Evolutionary conservation across 768 basidiomycete species (phyloP), one percentile per base, ranked within the genome.

Genomic region (Trametes gibbosa): DNA sequence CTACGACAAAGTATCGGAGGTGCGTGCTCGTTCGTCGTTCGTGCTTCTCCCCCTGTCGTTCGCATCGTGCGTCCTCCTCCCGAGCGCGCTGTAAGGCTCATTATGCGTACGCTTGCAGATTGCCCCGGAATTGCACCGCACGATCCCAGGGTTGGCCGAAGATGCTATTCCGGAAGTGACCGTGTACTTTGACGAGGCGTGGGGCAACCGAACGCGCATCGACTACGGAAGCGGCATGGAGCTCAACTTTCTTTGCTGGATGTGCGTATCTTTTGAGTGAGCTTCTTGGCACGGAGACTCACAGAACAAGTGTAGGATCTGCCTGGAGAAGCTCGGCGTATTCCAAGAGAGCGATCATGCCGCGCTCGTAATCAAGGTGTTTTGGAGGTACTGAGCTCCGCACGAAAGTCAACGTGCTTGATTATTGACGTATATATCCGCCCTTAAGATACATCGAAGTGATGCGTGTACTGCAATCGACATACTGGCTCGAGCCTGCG

Each of bases 201-300:
- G 95, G 95, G 97, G 97, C 0, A 97, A 90, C 71, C 77, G 89
- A 27, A 84, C 88, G 48, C 79, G 97, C 9, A 94, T 99, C 53
- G 97, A 99, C 73, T 99, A 99, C 73, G 97, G 97, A n/a, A 97
- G 95, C 66, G 97, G 97, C 14, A 98, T 98, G 96, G 97, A 99
- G 69, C 80, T 98, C 43, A 96, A 98, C 73, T 99, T 98, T 68
- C 59, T 98, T 2, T 98, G 95, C 67, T 98, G 95, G 95, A 69
- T 98, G 95, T 97, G 70, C 64, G 92, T 77, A 12, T 25, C 2
- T 1, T 7, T 24, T 43, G 32, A 10, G 29, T 4, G 29, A 32
- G 29, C 4, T 5, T 4, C 29, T 10, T 32, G 4, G 29, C 29
- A 10, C 29, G 5, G 10, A 10, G 29, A 13, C 21, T 23, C 21